A percentile compares a stretch with the other conserved stretches of the same genome.
phyloP scores from a whole-genome alignment of 1,284 basidiomycete genomes.

The Cryptococcus sp. region DNA sequence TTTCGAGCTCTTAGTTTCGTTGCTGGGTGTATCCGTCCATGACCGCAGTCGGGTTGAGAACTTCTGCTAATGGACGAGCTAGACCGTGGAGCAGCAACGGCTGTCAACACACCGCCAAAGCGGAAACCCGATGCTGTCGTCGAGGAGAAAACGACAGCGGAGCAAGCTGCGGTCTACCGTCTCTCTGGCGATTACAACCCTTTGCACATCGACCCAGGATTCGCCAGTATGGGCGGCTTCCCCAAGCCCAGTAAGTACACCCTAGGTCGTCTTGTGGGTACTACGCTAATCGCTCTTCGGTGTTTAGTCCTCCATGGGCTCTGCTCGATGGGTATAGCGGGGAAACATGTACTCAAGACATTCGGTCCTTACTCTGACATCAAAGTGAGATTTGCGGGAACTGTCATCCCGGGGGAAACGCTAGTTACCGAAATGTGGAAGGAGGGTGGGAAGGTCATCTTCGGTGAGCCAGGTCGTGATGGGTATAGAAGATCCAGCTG shows the following conservation, averaged over 20 bases:
- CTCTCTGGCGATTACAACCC: constrained; percentile 90
- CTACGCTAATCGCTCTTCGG: constrained; percentile 5
- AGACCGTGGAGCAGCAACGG: constrained; percentile 91
- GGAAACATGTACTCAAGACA: constrained; percentile 87
- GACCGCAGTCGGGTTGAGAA: not conserved
- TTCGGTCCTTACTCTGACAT: constrained; percentile 89
- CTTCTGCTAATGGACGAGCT: not conserved
- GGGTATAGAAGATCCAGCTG: constrained; percentile 4
- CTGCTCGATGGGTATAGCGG: constrained; percentile 90
- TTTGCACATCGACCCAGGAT: constrained; percentile 89
- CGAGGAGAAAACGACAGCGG: constrained; percentile 78
- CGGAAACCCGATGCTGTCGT: constrained; percentile 79
- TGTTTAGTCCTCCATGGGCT: constrained; percentile 63
- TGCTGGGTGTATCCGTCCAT: not conserved
- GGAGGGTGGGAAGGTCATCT: constrained; percentile 87
- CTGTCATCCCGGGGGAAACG: constrained; percentile 92
- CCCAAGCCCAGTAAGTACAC: constrained; percentile 68
- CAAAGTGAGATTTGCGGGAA: constrained; percentile 77
- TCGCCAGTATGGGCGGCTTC: constrained; percentile 92
- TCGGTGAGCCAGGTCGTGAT: constrained; percentile 62
- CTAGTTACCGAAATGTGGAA: constrained; percentile 97
- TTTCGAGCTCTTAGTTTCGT: constrained; percentile 5
- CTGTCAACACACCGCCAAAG: constrained; percentile 78
- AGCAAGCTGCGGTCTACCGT: constrained; percentile 89
- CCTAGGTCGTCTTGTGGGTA: not conserved